Conservation (phyloP, 2,329 filamentous ascomycete species). For the Aspergillus cejpii region DNA sequence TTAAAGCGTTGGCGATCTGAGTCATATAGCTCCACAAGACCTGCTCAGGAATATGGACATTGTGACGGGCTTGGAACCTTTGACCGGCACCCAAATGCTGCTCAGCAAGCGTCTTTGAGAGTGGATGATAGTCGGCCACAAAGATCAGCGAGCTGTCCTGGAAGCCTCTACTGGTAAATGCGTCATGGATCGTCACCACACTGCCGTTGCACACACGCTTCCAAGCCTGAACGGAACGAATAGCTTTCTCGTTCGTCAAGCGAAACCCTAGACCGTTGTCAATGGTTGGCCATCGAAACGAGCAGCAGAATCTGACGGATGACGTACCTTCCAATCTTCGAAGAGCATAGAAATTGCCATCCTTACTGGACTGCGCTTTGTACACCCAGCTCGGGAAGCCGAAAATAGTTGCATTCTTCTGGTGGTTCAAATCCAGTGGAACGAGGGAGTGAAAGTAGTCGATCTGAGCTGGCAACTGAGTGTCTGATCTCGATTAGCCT, state of each 20-base stretch:
- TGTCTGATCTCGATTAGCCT: conserved; percentile 40
- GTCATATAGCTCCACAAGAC: conserved; percentile 87
- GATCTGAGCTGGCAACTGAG: conserved; percentile 65
- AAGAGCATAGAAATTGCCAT: conserved; percentile 80
- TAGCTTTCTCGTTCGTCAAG: conserved; percentile 80
- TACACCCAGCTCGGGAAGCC: conserved; percentile 91
- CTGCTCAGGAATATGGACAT: conserved; percentile 58
- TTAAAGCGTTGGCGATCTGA: conserved; percentile 82
- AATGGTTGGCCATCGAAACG: neutral
- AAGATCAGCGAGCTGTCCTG: conserved; percentile 92
- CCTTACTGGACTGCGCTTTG: conserved; percentile 83
- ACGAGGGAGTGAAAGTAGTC: conserved; percentile 91
- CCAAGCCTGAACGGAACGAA: conserved; percentile 81
- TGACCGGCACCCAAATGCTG: conserved; percentile 52
- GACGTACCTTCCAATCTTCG: conserved; percentile 68
- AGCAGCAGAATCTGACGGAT: neutral
- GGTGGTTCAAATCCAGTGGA: conserved; percentile 72
- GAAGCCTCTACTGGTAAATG: conserved; percentile 88
- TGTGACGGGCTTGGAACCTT: conserved; percentile 40
- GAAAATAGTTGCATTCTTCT: conserved; percentile 72
- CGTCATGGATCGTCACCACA: conserved; percentile 80
- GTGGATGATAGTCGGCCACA: conserved; percentile 85
- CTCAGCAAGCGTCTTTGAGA: conserved; percentile 83
- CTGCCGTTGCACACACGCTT: conserved; percentile 73
- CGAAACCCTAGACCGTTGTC: conserved; percentile 57